Evolutionary conservation across 2,329 filamentous ascomycete species (phyloP), one percentile per base, ranked within the genome.

Genomic region (Phaeomoniella chlamydospora): DNA sequence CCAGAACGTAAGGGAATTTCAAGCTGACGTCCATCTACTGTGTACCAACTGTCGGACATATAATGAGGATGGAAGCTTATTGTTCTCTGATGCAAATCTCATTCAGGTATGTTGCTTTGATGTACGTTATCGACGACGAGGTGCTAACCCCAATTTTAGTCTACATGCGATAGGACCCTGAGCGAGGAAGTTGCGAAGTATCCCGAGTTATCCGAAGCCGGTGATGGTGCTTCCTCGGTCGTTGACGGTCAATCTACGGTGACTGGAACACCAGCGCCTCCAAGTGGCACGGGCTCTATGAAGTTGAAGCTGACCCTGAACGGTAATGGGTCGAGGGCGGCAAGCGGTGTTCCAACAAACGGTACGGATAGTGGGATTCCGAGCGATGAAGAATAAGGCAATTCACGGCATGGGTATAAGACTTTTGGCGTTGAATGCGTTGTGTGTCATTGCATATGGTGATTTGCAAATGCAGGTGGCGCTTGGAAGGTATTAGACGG

Each of bases 1-100:
- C 58, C 75, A 74, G 47, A 80, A 72, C 50, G 61, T 94, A 41
- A 76, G 73, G 52, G 83, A 87, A 47, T 75, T 98, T 68, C 72
- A 76, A 37, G 75, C 73, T 45, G 92, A 98, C 52, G 77, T 98
- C 43, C 74, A 77, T 35, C 62, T 88, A 43, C 72, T 98, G 58
- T 90, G 87, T 56, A 76, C 72, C 53, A 98, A 98, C 57, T 94
- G 88, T 45, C 75, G 85, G 55, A 90, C 82, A 2, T 98, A 93
- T 67, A 98, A 98, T 51, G 92, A 98, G 59, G 90, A 96, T 53
- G 82, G 80, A 39, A 94, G 87, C 57, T 67, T 92, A 49, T 71
- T 98, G 37, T 96, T 87, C 62, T 73, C 83, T 50, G 90, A 98
- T 65, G 88, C 88, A 34, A 87, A 87, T 56, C 68, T 80, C 37